Conservation (phyloP, 768 basidiomycete species). For the Naganishia randhawae region DNA sequence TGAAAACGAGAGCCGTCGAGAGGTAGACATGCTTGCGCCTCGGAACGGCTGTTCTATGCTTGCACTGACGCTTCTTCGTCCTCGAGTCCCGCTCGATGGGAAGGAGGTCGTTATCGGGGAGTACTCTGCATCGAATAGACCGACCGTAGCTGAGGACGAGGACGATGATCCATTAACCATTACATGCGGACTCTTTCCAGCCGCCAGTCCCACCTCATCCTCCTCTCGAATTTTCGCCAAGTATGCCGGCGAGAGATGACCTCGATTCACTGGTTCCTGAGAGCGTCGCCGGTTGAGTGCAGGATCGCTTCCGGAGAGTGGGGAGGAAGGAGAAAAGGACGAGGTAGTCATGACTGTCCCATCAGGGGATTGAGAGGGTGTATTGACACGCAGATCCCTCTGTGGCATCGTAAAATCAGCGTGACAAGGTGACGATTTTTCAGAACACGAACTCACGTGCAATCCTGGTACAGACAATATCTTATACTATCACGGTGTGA, state of each 20-base stretch:
- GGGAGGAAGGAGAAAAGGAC: neutral
- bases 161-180: neutral
- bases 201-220: neutral
- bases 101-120: slow-evolving; percentile 4
- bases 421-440: neutral
- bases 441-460: neutral
- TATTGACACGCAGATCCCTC: neutral
- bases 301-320: slow-evolving; percentile 8
- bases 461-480: neutral
- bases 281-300: slow-evolving; percentile 6
- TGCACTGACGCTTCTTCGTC: neutral
- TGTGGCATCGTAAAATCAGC: neutral
- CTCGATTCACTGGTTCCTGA: slow-evolving; percentile 8
- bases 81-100: neutral
- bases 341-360: slow-evolving; percentile 9
- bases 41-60: neutral
- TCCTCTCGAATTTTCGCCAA: slow-evolving; percentile 9
- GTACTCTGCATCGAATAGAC: neutral
- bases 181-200: neutral
- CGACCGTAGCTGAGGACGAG: neutral
- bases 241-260: slow-evolving; percentile 1
- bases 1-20: neutral
- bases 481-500: neutral
- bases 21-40: neutral
- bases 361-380: neutral